Evolutionary conservation across 441 rosid genomes (phyloP), one percentile per base, ranked within the genome.

Genomic region (Heliophila coronopifolia): DNA sequence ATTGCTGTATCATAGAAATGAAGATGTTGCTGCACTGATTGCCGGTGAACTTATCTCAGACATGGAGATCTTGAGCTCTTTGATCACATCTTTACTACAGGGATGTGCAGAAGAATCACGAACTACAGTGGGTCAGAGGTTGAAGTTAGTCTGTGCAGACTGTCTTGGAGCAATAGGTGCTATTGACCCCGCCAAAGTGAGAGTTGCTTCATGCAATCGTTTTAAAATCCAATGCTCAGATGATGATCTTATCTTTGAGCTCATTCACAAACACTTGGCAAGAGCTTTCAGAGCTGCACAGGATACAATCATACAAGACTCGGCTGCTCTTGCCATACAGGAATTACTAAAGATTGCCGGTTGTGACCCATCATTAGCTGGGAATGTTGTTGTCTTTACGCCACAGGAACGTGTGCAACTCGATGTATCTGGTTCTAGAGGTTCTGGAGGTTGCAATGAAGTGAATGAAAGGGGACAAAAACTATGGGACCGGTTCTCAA

Each of bases 31-130:
- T 54, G 77, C 81, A 61, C 54, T 93, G 65, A 72, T 93, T 37
- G 75, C 74, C 26, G 94, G 86, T 50, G 99, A 89, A 73, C 84
- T 77, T 63, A 72, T 69, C 60, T 73, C 91, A 23, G 92, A 86
- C 65, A 78, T 86, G 89, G 99, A 89, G 63, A 73, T 79, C 47
- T 61, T 93, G 74, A 93, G 86, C 73, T 77, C 89, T 33, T 71
- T 93, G 75, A 83, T 93, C 58, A 74, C 85, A 65, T 77, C 95
- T 62, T 78, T 93, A 70, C 80, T 93, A 30, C 78, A 79, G 65
- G 99, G 99, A 58, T 93, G 97, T 72, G 94, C 99, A 32, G 97
- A 93, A 80, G 96, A 93, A 75, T 93, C 97, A 32, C 83, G 99
- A 71, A 89, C 95, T 45, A 41, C 62, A 12, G 96, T 93, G 61